phyloP scores from a whole-genome alignment of 2,329 filamentous ascomycete species.

The Cladophialophora bantiana region DNA sequence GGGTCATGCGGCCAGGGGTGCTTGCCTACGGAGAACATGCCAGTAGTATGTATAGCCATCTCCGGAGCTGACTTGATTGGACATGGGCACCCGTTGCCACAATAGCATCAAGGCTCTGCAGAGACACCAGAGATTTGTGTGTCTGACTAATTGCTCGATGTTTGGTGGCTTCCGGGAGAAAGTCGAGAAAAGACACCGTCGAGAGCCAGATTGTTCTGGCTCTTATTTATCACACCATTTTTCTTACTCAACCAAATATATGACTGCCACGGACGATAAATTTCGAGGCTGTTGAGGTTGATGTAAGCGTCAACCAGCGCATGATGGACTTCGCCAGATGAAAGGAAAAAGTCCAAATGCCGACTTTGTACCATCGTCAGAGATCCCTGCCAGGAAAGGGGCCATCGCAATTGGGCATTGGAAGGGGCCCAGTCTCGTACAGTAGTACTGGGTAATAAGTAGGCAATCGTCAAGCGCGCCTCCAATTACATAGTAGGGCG shows the following conservation, averaged over 20 bases:
- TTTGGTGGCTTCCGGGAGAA: constrained; percentile 2
- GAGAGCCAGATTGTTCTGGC: neutral
- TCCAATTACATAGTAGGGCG: constrained; percentile 4
- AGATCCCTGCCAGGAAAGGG: constrained; percentile 6
- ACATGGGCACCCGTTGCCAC: neutral
- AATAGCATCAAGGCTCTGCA: neutral
- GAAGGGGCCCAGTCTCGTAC: neutral
- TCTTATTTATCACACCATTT: neutral
- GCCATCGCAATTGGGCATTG: neutral
- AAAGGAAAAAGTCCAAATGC: neutral
- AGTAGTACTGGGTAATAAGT: no score
- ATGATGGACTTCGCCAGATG: neutral
- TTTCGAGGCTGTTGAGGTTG: neutral
- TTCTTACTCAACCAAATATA: neutral
- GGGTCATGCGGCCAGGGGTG: neutral
- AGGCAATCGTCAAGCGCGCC: constrained; percentile 2
- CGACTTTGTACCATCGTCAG: neutral
- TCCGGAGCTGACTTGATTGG: neutral
- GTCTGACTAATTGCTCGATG: constrained; percentile 15
- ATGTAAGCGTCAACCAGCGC: neutral
- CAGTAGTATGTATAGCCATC: neutral
- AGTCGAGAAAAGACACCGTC: neutral
- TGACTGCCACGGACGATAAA: neutral
- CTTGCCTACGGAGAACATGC: constrained; percentile 5
- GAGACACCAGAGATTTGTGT: constrained; percentile 2